Percentiles rank a stretch among this genome's conserved stretches.
phyloP scores from a whole-genome alignment of 2,329 filamentous ascomycete genomes.

The Botrytis tulipae region DNA sequence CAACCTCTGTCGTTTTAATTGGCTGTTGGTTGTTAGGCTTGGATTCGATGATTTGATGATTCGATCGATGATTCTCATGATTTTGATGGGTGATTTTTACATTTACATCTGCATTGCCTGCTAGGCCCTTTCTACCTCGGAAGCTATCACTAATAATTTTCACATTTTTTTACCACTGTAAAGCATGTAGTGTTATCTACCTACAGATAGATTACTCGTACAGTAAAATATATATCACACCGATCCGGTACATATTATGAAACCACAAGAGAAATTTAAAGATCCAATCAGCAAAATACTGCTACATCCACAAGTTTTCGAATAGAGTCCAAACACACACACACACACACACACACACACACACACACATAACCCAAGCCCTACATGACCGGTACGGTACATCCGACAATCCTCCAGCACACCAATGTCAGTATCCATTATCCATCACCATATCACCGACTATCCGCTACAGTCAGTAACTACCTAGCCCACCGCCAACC shows the following conservation, averaged over 20 bases:
- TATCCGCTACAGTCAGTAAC: background rate
- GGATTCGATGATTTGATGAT: background rate
- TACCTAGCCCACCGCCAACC: background rate
- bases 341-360: no score
- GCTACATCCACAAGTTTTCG: no score
- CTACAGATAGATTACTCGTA: background rate
- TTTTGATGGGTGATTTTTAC: no score
- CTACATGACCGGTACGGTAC: background rate
- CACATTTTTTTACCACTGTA: background rate
- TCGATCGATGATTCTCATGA: background rate
- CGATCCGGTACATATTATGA: background rate
- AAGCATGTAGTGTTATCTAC: background rate
- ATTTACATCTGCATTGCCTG: background rate
- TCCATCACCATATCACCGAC: background rate
- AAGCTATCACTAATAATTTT: background rate
- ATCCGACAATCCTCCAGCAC: background rate
- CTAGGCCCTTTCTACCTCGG: no score
- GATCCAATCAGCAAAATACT: background rate
- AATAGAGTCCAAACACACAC: no score
- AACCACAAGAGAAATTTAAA: background rate
- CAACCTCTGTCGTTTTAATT: background rate
- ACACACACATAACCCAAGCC: background rate
- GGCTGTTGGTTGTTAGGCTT: background rate
- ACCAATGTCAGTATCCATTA: background rate
- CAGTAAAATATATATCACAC: background rate